phyloP scores from a whole-genome alignment of 805 yeast genomes.

The Yamadazyma kitorensis region DNA sequence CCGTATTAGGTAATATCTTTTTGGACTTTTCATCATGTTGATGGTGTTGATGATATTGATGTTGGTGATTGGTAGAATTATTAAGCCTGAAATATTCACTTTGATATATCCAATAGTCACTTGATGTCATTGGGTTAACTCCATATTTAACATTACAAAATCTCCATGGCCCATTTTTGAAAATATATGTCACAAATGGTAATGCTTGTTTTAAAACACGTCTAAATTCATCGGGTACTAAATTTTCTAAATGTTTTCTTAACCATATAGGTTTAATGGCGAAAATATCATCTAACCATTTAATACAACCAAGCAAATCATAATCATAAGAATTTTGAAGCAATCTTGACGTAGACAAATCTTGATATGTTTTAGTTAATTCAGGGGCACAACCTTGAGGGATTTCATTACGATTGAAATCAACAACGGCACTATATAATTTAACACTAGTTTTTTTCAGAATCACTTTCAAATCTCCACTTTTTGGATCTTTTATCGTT shows the following conservation, averaged over 20 bases:
- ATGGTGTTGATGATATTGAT: slow-evolving; percentile 10
- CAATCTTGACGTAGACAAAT: slow-evolving; percentile 32
- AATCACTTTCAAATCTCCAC: slow-evolving; percentile 56
- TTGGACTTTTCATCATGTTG: slow-evolving; percentile 4
- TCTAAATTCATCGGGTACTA: slow-evolving; percentile 47
- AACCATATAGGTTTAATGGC: slow-evolving; percentile 81
- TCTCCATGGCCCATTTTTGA: slow-evolving; percentile 93
- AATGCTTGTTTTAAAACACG: slow-evolving; percentile 66
- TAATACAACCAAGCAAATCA: slow-evolving; percentile 41
- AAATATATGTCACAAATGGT: slow-evolving; percentile 80
- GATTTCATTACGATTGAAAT: slow-evolving; percentile 40
- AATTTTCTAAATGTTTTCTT: slow-evolving; percentile 62
- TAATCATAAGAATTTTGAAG: slow-evolving; percentile 29
- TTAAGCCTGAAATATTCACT: slow-evolving; percentile 76
- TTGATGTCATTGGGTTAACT: slow-evolving; percentile 64
- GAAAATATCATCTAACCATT: slow-evolving; percentile 49
- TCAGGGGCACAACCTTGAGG: slow-evolving; percentile 53
- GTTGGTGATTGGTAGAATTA: too few relatives aligned
- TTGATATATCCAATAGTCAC: slow-evolving; percentile 62
- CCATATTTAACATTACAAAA: slow-evolving; percentile 80
- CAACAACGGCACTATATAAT: slow-evolving; percentile 52
- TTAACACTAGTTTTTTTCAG: slow-evolving; percentile 44
- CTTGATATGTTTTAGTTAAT: slow-evolving; percentile 34
- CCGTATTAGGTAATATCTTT: slow-evolving; percentile 26
- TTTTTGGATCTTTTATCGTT: slow-evolving; percentile 50